Evolutionary conservation across 345 rosid species (phyloP), one percentile per base, ranked within the genome.

Genomic region (sweet orange (Citrus sinensis)): DNA sequence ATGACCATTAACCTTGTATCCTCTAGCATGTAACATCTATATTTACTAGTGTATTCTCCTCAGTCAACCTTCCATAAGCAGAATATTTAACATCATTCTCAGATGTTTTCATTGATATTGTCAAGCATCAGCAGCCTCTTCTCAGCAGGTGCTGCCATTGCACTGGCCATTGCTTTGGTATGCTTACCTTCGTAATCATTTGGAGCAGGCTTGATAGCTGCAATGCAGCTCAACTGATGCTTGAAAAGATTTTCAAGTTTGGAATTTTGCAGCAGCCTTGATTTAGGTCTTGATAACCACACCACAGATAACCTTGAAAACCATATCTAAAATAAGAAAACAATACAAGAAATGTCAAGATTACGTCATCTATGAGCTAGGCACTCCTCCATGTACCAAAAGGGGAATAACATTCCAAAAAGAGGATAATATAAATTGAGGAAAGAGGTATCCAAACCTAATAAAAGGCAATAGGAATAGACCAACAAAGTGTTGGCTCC

Each of bases 101-200:
- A 34, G 6, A 25, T 7, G 54, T 78, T 75, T 72, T 80, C 79
- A 66, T 25, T 77, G 70, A 75, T 76, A 67, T 32, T 73, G 76
- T 86, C 85, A 90, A 30, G 87, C 94, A 76, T 84, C 67, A 39
- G 90, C 83, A 16, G 91, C 86, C 49, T 9, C 84, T 87, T 81
- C 73, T 84, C 92, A 2, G 80, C 77, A n/a, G 84, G 83, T 19
- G 75, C 80, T 37, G 76, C 76, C 30, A 71, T 76, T 30, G 82
- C 70, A 35, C 67, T 68, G 56, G 63, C 82, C 54, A 65, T 87
- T 58, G 77, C 14, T 73, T 88, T 91, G 42, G 81, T 78, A 34
- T 82, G 95, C 76, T 94, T 96, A 40, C 88, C 88, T 78, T 96
- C 86, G 46, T 87, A 91, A 77, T 96, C 95, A 83, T 92, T 92